These are phyloP conservation scores for Phellopilus nigrolimitatus DNA, from an alignment of 1,284 basidiomycete genomes.

Conservation along the genomic window DNA sequence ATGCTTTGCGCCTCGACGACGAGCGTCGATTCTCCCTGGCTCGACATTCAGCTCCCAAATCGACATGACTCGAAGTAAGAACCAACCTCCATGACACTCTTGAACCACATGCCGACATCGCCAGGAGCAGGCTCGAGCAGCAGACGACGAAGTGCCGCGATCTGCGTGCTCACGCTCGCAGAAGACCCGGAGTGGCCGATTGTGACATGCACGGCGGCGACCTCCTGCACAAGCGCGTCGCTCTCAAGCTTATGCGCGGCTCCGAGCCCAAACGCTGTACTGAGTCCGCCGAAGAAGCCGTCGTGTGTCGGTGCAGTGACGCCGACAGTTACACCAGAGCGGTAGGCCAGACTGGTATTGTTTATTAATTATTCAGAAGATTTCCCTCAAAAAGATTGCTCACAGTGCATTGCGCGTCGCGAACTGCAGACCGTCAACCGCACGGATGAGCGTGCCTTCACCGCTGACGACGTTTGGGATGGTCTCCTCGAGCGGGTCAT, in stretches of 20 bases:
- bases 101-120: slow-evolving; percentile 26
- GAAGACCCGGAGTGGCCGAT: slow-evolving; percentile 29
- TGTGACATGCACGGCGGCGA: slow-evolving; percentile 40
- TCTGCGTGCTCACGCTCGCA: slow-evolving; percentile 37
- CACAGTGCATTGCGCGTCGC: slow-evolving; percentile 33
- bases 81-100: slow-evolving; percentile 25
- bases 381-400: neutral
- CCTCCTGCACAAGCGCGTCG: slow-evolving; percentile 37
- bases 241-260: slow-evolving; percentile 35
- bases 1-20: slow-evolving; percentile 46
- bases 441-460: slow-evolving; percentile 40
- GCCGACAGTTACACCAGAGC: slow-evolving; percentile 21
- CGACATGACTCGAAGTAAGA: neutral
- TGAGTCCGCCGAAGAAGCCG: slow-evolving; percentile 41
- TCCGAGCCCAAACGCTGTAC: slow-evolving; percentile 43
- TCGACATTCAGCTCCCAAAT: neutral
- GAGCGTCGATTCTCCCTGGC: slow-evolving; percentile 39
- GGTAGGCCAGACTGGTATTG: slow-evolving; percentile 18
- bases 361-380: neutral
- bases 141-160: slow-evolving; percentile 39
- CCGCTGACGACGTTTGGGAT: slow-evolving; percentile 31
- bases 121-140: slow-evolving; percentile 29
- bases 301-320: slow-evolving; percentile 39
- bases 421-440: slow-evolving; percentile 48
- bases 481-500: slow-evolving; percentile 21